Evolutionary conservation across 768 basidiomycete genomes (phyloP).

Genomic region (Piloderma croceum): DNA sequence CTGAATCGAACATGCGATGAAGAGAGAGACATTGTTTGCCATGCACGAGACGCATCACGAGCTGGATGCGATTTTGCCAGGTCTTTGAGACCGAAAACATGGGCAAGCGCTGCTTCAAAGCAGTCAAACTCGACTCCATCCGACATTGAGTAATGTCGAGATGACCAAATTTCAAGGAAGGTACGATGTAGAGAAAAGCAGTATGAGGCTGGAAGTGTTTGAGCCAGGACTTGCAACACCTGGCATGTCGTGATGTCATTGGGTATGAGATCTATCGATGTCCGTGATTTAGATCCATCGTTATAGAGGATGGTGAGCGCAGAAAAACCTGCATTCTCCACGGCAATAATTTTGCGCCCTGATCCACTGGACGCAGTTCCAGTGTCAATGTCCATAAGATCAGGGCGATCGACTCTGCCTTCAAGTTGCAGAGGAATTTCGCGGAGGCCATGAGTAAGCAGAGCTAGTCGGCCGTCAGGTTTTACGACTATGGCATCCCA

Average conservation of each 20-base stretch:
- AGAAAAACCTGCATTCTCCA: constrained; percentile 46
- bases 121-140: constrained; percentile 52
- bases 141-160: constrained; percentile 34
- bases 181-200: constrained; percentile 50
- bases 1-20: constrained; percentile 42
- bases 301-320: constrained; percentile 49
- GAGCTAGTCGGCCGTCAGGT: constrained; percentile 44
- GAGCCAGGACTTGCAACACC: constrained; percentile 58
- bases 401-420: constrained; percentile 6
- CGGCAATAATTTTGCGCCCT: constrained; percentile 33
- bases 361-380: not conserved
- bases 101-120: constrained; percentile 47
- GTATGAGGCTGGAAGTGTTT: constrained; percentile 49
- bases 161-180: constrained; percentile 58
- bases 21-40: constrained; percentile 43
- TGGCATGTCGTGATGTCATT: constrained; percentile 50
- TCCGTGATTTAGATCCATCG: constrained; percentile 42
- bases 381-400: constrained; percentile 11
- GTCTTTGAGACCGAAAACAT: constrained; percentile 35
- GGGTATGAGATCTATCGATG: constrained; percentile 51
- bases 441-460: constrained; percentile 60
- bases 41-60: constrained; percentile 28
- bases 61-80: constrained; percentile 21
- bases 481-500: constrained; percentile 68
- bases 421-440: constrained; percentile 22